Base-by-base conservation (phyloP, 2,329 filamentous ascomycete species). In the Cytospora schulzeri region DNA sequence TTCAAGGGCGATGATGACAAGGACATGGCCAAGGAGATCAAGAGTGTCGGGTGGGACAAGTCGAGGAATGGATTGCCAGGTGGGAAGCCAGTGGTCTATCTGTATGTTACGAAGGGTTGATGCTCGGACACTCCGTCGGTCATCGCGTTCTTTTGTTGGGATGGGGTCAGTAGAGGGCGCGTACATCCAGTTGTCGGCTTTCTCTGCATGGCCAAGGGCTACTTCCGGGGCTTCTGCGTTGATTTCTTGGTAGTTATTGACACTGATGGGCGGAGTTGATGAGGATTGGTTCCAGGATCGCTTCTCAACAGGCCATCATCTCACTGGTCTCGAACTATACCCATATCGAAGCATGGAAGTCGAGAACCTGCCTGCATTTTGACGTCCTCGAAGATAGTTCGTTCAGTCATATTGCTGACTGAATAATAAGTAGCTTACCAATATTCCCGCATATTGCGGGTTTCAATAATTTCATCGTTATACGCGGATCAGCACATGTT, bases 41-140 rank as follows among this genome's bases (percentile, higher is more conserved):
- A 75, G 65, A 80, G 86, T 1, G 70, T 88, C 12, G 88, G 88
- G 0, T 90, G 88, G 87, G 82, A 86, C 45, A 72, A 73, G 22
- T 77, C 76, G 1, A 72, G 85, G 11, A 82, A 78, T 1, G 85
- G 85, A 0, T 72, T 78, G 19, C 71, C 74, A 0, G 79, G 79
- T 0, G 77, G 80, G 69, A 83, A 82, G 73, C 82, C 82, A 0
- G 80, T 87, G 3, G 82, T 88, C n/a, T 88, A 84, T 72, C 67
- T 88, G 19, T 89, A 85, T 79, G 77, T 87, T 62, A 83, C 81
- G 22, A 86, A 85, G 72, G 81, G 78, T 57, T 85, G 68, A 76
- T 24, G 9, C 14, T 24, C 22, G 9, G 45, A 24, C 19, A 57
- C n/a, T n/a, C n/a, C n/a, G 24, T 12, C 48, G 12, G n/a, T 48